Evolutionary conservation across 345 rosid species (phyloP).

Genomic region (Euphorbia lathyris): DNA sequence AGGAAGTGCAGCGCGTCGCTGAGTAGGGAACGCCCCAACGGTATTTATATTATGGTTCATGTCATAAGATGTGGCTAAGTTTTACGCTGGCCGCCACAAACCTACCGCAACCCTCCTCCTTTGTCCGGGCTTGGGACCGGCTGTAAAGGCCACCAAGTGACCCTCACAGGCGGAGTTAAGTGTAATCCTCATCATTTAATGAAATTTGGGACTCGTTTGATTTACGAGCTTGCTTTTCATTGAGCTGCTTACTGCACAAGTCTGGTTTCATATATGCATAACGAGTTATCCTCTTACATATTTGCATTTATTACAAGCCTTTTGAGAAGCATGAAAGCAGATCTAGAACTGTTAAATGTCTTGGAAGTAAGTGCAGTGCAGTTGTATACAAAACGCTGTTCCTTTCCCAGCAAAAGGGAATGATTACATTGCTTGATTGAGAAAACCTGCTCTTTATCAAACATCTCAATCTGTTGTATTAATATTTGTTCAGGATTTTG

Average conservation of each 20-base stretch:
- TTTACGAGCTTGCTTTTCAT: background rate
- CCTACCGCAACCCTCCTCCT: no score
- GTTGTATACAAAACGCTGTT: background rate
- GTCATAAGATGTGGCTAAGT: no score
- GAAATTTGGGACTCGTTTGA: background rate
- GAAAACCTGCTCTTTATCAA: background rate
- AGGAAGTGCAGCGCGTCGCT: no score
- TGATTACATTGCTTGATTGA: background rate
- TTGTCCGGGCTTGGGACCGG: no score
- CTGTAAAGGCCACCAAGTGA: no score
- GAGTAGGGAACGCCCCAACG: no score
- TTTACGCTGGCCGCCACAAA: no score
- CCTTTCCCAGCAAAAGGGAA: background rate
- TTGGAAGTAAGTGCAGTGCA: no score
- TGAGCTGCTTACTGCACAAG: background rate
- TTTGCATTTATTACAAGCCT: background rate
- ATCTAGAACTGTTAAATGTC: no score
- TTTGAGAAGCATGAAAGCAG: background rate
- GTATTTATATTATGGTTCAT: no score
- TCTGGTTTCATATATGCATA: background rate
- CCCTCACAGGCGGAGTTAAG: no score
- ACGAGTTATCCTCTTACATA: background rate
- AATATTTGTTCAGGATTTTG: constrained; percentile 61
- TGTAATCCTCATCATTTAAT: background rate
- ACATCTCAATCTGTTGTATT: background rate